Base-by-base conservation (phyloP, 139 green algal species). In the Edaphochlamys debaryana region DNA sequence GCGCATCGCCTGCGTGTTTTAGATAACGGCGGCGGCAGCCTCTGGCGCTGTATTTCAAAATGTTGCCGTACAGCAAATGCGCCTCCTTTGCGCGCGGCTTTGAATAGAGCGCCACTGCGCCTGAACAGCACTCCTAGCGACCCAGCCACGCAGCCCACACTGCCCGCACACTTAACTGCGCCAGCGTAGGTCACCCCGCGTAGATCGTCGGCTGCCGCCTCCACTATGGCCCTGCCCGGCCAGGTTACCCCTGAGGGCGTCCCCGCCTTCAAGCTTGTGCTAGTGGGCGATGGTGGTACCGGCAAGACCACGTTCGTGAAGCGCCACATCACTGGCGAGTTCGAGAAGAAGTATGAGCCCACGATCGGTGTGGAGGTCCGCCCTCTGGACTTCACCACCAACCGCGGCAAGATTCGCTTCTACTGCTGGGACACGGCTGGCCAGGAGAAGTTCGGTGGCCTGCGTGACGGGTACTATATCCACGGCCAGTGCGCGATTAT, bases 381-480 rank as follows among this genome's bases (percentile, higher is more conserved):
- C 75, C 98, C 98, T 2, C 91, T 99, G 64, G 97, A 99, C 87
- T 99, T 99, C 88, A 96, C 94, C 71, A 99, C 98, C 73, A 99
- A 99, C 93, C 91, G 94, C 69, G 98, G 98, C 76, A 95, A 96
- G 86, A 95, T 99, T 67, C 89, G 97, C 45, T 99, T 99, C 94
- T 99, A 98, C 90, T 99, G 97, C 95, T 99, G 97, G 97, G 98
- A 99, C 89, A 99, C 98, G 36, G 97, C 98, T n/a, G 97, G 98
- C 34, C 96, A 98, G 86, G 95, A 98, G 86, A 98, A 98, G 93
- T 99, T 99, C 89, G 98, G 98, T 58, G 97, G 98, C 22, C 93
- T 99, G 82, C 95, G 97, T 41, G 98, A 99, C 88, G 98, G 98
- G 13, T 99, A 99, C 88, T 99, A 98, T 91, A 99, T 99, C 77